These are phyloP conservation scores for Seiridium unicorne DNA, from an alignment of 2,329 filamentous ascomycete species.

Conservation along the genomic window DNA sequence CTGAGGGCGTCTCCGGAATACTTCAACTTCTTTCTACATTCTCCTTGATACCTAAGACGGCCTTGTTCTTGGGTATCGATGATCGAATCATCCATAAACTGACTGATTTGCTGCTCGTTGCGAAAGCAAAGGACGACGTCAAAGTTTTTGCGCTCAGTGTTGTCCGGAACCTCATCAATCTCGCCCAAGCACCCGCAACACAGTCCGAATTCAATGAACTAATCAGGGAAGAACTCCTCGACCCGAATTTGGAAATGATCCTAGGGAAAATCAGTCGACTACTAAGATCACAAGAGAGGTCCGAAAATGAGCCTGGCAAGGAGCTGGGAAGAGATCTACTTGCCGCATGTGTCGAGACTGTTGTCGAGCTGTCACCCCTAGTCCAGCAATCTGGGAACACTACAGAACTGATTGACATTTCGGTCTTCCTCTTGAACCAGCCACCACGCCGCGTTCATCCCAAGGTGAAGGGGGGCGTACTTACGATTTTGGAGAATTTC, in stretches of 20 bases:
- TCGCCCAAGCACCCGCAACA: slow-evolving; percentile 53
- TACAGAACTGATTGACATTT: slow-evolving; percentile 75
- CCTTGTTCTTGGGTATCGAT: slow-evolving; percentile 63
- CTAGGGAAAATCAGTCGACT: slow-evolving; percentile 67
- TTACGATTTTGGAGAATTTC: slow-evolving; percentile 80
- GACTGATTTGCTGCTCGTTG: slow-evolving; percentile 67
- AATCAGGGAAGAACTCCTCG: slow-evolving; percentile 54
- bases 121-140: slow-evolving; percentile 81
- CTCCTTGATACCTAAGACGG: slow-evolving; percentile 66
- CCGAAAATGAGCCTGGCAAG: slow-evolving; percentile 7
- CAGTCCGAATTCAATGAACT: slow-evolving; percentile 57
- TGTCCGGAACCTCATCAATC: slow-evolving; percentile 64
- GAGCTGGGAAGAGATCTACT: slow-evolving; percentile 70
- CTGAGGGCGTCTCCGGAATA: slow-evolving; percentile 82
- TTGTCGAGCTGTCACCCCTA: slow-evolving; percentile 73
- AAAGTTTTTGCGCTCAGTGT: slow-evolving; percentile 79
- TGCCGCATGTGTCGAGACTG: slow-evolving; percentile 73
- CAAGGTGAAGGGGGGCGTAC: slow-evolving; percentile 76
- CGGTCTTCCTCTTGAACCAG: slow-evolving; percentile 78
- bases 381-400: slow-evolving; percentile 68
- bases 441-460: slow-evolving; percentile 81
- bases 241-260: slow-evolving; percentile 57
- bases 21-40: slow-evolving; percentile 80
- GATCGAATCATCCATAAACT: slow-evolving; percentile 67
- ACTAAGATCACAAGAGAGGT: slow-evolving; percentile 50